Evolutionary conservation across 2,329 filamentous ascomycete genomes (phyloP), one percentile per base, ranked within the genome.

Genomic region (Lecanicillium sp.): DNA sequence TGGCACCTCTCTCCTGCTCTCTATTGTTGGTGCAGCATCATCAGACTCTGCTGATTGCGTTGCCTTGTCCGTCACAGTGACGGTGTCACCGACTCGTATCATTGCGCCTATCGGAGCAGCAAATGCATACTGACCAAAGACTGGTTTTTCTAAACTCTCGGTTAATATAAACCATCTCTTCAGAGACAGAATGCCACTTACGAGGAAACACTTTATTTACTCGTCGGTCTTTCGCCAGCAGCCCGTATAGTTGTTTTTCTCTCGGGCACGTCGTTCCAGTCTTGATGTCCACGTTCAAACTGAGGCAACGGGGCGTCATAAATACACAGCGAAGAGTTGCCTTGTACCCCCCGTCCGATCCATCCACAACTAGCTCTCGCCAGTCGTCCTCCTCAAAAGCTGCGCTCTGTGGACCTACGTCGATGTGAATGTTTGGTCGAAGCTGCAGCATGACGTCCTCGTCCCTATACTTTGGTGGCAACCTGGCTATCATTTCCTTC

Each of bases 11-110:
- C 11, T 25, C 11, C 11, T 11, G 22, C 22, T 11, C 22, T 25
- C 22, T 25, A 6, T 6, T 11, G 22, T 11, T 25, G 22, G 6
- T 11, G 22, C 11, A 25, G 22, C 22, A 25, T 11, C 22, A 7
- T 25, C 7, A 7, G 22, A 11, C 22, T 25, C 22, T 6, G 22
- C 6, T 25, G 11, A 6, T 11, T 25, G 22, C 22, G 22, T 11
- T 11, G 22, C 22, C 22, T 25, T 25, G 22, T 25, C 22, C 22
- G 22, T 25, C 22, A 25, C 22, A 25, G 6, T 25, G 22, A 25
- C 22, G 11, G 22, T 25, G 49, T 70, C 46, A 2, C 44, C 46
- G 7, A 48, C 46, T 18, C 44, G 29, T 8, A 48, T 27, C 4
- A 40, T 41, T 3, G 37, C 44, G 9, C 46, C 46, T n/a, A 40